These are phyloP conservation scores for Penicillium psychrosexuale DNA, from an alignment of 2,329 filamentous ascomycete genomes.

Conservation along the genomic window DNA sequence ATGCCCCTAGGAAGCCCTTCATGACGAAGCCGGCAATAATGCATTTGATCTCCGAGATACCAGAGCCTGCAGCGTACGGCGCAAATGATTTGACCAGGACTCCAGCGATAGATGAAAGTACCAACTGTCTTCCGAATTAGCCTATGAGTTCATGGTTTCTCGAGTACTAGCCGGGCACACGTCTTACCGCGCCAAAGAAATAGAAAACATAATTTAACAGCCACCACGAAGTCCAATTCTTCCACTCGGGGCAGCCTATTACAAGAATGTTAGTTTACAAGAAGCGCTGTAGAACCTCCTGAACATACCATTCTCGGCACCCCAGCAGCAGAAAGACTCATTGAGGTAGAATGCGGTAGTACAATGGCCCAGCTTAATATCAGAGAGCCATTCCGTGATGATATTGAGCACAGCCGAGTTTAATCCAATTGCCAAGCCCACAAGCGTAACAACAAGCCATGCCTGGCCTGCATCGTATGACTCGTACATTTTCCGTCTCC, in stretches of 20 bases:
- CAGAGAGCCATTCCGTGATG: slow-evolving; percentile 91
- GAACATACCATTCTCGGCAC: slow-evolving; percentile 70
- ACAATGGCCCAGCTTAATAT: slow-evolving; percentile 95
- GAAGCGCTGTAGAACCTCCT: neutral
- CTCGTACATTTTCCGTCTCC: slow-evolving; percentile 76
- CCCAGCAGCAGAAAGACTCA: slow-evolving; percentile 97
- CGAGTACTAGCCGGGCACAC: neutral
- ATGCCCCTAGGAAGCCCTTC: slow-evolving; percentile 92
- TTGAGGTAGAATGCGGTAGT: slow-evolving; percentile 95
- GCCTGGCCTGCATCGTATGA: slow-evolving; percentile 95
- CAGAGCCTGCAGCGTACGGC: slow-evolving; percentile 92
- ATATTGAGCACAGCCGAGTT: slow-evolving; percentile 95
- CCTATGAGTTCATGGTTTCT: slow-evolving; percentile 1
- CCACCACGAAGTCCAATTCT: slow-evolving; percentile 76
- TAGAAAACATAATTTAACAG: slow-evolving; percentile 85
- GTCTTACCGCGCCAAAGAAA: slow-evolving; percentile 71
- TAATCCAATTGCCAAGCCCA: slow-evolving; percentile 84
- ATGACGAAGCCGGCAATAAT: slow-evolving; percentile 99
- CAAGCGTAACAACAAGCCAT: slow-evolving; percentile 95
- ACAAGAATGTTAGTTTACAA: neutral
- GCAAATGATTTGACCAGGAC: slow-evolving; percentile 86
- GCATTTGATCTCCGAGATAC: slow-evolving; percentile 98
- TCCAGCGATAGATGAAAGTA: slow-evolving; percentile 80
- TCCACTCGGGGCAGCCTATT: slow-evolving; percentile 80
- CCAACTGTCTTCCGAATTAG: slow-evolving; percentile 48